Percentiles rank a stretch among this genome's conserved stretches.
phyloP scores from a whole-genome alignment of 805 yeast species.

The Martiniozyma abietophila region DNA sequence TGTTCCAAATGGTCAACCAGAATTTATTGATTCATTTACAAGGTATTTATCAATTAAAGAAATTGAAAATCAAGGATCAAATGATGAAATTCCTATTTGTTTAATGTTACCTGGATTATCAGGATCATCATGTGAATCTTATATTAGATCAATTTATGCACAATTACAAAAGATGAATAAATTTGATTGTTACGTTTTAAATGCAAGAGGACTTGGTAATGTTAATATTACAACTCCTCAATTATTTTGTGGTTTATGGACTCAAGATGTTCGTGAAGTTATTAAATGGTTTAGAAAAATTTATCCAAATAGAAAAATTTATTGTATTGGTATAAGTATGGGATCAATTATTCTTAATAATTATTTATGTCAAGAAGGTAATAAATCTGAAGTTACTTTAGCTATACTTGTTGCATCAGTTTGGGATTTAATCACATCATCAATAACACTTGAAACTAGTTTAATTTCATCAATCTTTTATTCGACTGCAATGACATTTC shows the following conservation, averaged over 20 bases:
- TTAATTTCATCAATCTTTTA: constrained; percentile 38
- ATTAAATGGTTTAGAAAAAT: constrained; percentile 38
- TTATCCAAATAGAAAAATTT: constrained; percentile 57
- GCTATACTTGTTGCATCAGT: constrained; percentile 60
- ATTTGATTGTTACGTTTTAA: constrained; percentile 63
- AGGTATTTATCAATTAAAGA: constrained; percentile 44
- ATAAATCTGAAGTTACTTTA: constrained; percentile 35
- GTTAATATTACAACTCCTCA: constrained; percentile 59
- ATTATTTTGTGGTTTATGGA: constrained; percentile 63
- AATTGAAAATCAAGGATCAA: constrained; percentile 22
- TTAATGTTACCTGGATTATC: constrained; percentile 68
- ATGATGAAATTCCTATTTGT: constrained; percentile 44
- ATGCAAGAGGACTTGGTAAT: constrained; percentile 70
- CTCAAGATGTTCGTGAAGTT: constrained; percentile 55
- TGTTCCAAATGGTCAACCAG: constrained; percentile 29
- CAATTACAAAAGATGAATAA: constrained; percentile 25
- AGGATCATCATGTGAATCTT: constrained; percentile 79
- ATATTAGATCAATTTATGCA: constrained; percentile 52
- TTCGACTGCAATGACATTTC: constrained; percentile 41
- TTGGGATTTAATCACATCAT: constrained; percentile 58
- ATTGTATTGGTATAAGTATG: constrained; percentile 69
- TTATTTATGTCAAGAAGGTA: constrained; percentile 59
- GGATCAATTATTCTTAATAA: constrained; percentile 69
- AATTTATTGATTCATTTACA: constrained; percentile 39
- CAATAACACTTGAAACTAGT: constrained; percentile 33